Base-by-base conservation (phyloP, 2,329 filamentous ascomycete species). In the Niveomyces coronatus region DNA sequence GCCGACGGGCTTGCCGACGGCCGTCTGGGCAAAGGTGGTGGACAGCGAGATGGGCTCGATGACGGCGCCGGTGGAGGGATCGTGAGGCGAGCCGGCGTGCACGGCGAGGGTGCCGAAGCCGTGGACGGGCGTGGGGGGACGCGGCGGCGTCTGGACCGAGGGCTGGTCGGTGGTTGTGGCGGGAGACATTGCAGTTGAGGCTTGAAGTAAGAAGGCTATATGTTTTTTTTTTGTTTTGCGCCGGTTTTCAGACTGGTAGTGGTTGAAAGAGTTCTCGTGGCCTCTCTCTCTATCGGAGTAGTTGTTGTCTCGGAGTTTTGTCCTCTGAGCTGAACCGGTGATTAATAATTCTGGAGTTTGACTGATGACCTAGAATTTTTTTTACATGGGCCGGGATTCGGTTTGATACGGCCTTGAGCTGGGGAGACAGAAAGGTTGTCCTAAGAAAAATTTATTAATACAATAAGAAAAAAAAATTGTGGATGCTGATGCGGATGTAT, bases 41-140 rank as follows among this genome's bases (percentile, higher is more conserved):
- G 88, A 94, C 17, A 98, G 77, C 9, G 89, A 95, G 60, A 98
- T 95, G 51, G 91, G 67, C 63, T 91, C 86, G 58, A 98, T 98
- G 52, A 98, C 91, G 49, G 91, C 91, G 46, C 91, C 91, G 17
- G 89, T 98, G 28, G 76, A 68, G 33, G 89, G 84, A 64, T 98
- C 91, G 60, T 93, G 85, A 52, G 85, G 85, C 30, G 86, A 76
- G 44, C 91, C 91, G 46, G 89, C 88, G 63, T 98, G 91, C 15
- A 98, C 91, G 41, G 91, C 91, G 45, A 93, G 75, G 33, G 91
- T 98, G 44, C 86, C 91, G 63, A 98, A 96, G 46, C 76, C 71
- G 59, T 86, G 80, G 41, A 80, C 71, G 47, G 85, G 83, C 31
- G 83, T 81, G 40, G 60, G 75, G 33, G 81, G 76, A 46, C 80